These are phyloP conservation scores for Hygrophoropsis aurantiaca DNA, from an alignment of 768 basidiomycete species.

Conservation along the genomic window DNA sequence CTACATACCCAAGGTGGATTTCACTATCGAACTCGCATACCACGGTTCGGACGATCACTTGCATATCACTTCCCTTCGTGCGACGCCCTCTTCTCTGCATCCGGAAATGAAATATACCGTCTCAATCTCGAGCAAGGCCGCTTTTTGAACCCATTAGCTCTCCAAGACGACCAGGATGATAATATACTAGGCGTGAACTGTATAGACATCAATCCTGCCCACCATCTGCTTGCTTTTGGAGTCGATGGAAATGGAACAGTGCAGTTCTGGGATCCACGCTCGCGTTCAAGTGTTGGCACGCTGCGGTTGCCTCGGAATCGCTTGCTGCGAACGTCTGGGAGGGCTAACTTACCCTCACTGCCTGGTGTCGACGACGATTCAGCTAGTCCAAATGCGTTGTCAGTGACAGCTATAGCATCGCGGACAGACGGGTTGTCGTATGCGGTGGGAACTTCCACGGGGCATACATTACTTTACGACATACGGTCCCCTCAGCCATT, in stretches of 20 bases:
- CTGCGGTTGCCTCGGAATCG: conserved; percentile 58
- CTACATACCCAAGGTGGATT: conserved; percentile 93
- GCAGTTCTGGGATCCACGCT: conserved; percentile 96
- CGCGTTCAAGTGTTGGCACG: conserved; percentile 70
- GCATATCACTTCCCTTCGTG: conserved; percentile 95
- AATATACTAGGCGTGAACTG: conserved; percentile 83
- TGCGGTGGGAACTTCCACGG: conserved; percentile 92
- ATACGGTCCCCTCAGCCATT: conserved; percentile 82
- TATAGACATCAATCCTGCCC: conserved; percentile 90
- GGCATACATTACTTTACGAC: conserved; percentile 93
- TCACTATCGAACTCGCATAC: conserved; percentile 92
- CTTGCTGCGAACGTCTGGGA: conserved; percentile 43
- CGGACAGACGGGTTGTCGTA: conserved; percentile 89
- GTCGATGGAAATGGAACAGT: conserved; percentile 84
- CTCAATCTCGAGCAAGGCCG: conserved; percentile 95
- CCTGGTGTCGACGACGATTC: conserved; percentile 35
- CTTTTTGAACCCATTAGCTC: conserved; percentile 78
- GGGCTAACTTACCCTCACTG: conserved; percentile 27
- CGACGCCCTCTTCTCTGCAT: conserved; percentile 81
- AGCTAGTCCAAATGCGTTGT: conserved; percentile 35
- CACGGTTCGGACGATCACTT: conserved; percentile 87
- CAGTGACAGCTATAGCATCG: conserved; percentile 84
- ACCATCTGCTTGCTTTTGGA: conserved; percentile 88
- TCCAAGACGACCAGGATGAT: conserved; percentile 49
- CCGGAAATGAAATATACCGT: conserved; percentile 87